Percentiles rank a stretch among this genome's conserved stretches.
Conservation (phyloP, 805 yeast species). For the Hanseniaspora lachancei region DNA sequence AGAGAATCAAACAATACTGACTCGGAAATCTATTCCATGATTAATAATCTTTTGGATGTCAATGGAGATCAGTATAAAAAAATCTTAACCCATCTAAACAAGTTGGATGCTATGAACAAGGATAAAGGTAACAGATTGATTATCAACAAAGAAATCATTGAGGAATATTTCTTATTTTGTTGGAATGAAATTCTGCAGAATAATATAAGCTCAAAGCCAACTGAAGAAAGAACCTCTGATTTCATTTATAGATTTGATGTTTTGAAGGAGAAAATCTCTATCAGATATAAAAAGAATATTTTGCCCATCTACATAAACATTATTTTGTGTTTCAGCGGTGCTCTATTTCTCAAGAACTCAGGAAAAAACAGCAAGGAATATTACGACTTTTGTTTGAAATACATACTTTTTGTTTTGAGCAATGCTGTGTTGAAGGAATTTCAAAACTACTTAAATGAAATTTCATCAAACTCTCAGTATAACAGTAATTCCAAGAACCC, state of each 20-base stretch:
- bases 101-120: conserved; percentile 17
- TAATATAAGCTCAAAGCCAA: conserved; percentile 4
- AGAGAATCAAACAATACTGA: conserved; percentile 30
- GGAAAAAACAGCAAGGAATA: background rate
- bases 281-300: conserved; percentile 21
- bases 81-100: conserved; percentile 15
- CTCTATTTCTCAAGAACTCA: conserved; percentile 17
- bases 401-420: conserved; percentile 27
- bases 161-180: conserved; percentile 23
- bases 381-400: conserved; percentile 31
- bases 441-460: background rate
- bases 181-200: conserved; percentile 21
- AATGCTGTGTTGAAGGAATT: conserved; percentile 23
- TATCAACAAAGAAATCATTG: conserved; percentile 25
- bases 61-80: conserved; percentile 22
- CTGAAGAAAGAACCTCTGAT: conserved; percentile 15
- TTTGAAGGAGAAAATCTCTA: conserved; percentile 20
- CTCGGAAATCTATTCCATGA: conserved; percentile 37
- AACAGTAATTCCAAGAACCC: background rate
- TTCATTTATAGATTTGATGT: conserved; percentile 16
- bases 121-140: conserved; percentile 20
- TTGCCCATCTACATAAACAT: conserved; percentile 20
- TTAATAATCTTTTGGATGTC: conserved; percentile 27
- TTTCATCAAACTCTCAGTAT: background rate
- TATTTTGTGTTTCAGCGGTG: conserved; percentile 22